These are phyloP conservation scores for Fusarium duplospermum DNA, from an alignment of 2,329 filamentous ascomycete species.

Conservation along the genomic window DNA sequence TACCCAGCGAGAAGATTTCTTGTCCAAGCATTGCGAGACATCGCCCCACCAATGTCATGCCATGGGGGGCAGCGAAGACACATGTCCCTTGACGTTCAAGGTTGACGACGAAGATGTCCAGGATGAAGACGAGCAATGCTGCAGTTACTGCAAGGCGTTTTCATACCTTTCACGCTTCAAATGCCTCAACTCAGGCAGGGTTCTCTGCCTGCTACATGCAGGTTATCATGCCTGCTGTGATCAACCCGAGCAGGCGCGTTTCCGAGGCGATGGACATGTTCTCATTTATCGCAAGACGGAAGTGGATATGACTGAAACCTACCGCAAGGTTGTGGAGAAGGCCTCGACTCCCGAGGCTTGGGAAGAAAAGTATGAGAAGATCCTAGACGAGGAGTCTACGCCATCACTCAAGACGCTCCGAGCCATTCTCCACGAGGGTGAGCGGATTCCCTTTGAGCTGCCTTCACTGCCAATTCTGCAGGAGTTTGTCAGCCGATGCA, in stretches of 20 bases:
- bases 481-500: slow-evolving; percentile 94
- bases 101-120: slow-evolving; percentile 79
- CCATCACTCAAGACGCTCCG: slow-evolving; percentile 90
- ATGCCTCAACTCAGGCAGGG: slow-evolving; percentile 83
- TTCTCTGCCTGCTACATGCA: slow-evolving; percentile 85
- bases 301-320: slow-evolving; percentile 73
- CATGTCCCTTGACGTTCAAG: slow-evolving; percentile 71
- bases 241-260: slow-evolving; percentile 72
- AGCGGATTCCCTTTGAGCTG: slow-evolving; percentile 93
- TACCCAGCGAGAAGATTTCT: slow-evolving; percentile 74
- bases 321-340: slow-evolving; percentile 86
- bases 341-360: slow-evolving; percentile 87
- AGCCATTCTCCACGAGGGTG: slow-evolving; percentile 88
- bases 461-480: slow-evolving; percentile 84
- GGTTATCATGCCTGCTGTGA: slow-evolving; percentile 86
- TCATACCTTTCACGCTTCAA: slow-evolving; percentile 91
- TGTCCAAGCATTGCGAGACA: slow-evolving; percentile 70
- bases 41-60: slow-evolving; percentile 64
- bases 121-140: slow-evolving; percentile 96
- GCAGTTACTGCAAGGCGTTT: slow-evolving; percentile 91
- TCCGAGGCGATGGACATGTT: slow-evolving; percentile 75
- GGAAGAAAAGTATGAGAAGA: slow-evolving; percentile 88
- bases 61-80: slow-evolving; percentile 57
- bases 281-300: slow-evolving; percentile 83
- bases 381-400: slow-evolving; percentile 84